Evolutionary conservation across 2,329 filamentous ascomycete species (phyloP).

Genomic region (Claviceps pazoutovae): DNA sequence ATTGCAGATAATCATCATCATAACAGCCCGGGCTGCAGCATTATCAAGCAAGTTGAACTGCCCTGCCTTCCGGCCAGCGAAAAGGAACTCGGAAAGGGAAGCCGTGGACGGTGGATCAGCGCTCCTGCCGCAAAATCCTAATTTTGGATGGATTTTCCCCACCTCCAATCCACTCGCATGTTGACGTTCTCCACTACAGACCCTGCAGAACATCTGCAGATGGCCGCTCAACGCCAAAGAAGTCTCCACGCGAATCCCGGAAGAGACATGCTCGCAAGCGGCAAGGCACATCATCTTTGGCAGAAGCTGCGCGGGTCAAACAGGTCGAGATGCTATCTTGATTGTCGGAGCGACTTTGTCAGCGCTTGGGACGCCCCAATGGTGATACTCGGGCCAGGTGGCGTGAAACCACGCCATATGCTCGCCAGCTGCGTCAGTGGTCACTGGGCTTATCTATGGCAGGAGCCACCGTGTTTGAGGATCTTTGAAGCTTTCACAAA

Average conservation of each 20-base stretch:
- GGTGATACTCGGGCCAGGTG: not conserved
- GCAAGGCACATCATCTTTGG: not conserved
- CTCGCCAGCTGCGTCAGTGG: not conserved
- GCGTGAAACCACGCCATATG: not conserved
- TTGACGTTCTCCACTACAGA: not conserved
- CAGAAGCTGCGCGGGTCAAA: not conserved
- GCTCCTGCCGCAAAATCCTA: not conserved
- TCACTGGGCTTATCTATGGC: not conserved
- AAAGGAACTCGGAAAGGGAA: not conserved
- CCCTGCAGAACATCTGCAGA: not conserved
- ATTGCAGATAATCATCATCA: no score
- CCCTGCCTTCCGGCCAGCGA: not conserved
- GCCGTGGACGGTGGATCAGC: not conserved
- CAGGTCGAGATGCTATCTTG: no score
- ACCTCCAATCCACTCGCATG: no score
- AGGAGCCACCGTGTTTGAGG: not conserved
- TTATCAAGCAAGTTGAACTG: not conserved
- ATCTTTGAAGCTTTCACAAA: not conserved
- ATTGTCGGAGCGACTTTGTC: not conserved
- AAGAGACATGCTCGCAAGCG: not conserved
- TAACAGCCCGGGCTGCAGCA: not conserved
- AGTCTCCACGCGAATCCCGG: constrained; percentile 2
- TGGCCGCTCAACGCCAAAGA: not conserved
- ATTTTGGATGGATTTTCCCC: not conserved
- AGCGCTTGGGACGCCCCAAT: not conserved